Conservation (phyloP, 305 asterid species). For the Fraxinus ornus region DNA sequence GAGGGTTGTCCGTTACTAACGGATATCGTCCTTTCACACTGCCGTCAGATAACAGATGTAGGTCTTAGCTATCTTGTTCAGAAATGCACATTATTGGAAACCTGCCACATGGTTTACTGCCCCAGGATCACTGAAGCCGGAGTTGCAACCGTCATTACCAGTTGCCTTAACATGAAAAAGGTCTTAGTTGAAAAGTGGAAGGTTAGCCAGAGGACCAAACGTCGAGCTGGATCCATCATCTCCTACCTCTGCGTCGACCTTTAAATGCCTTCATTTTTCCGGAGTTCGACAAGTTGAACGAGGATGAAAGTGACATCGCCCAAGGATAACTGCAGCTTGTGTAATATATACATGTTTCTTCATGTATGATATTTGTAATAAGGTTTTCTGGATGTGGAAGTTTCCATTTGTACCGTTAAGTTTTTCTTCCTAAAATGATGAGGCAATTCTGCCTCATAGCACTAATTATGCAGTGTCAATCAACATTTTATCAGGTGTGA, state of each 20-base stretch:
- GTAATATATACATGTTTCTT: not conserved
- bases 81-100: conserved; percentile 57
- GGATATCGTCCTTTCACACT: conserved; percentile 73
- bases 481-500: not conserved
- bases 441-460: not conserved
- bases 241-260: conserved; percentile 59
- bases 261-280: conserved; percentile 13
- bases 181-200: conserved; percentile 76
- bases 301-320: not conserved
- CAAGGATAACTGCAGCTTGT: not conserved
- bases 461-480: not conserved
- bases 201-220: conserved; percentile 68
- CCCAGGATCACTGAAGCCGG: conserved; percentile 65
- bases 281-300: not conserved
- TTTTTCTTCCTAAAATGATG: not conserved
- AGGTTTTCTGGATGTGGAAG: not conserved
- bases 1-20: conserved; percentile 71
- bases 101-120: conserved; percentile 86
- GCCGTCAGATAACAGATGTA: conserved; percentile 67
- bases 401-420: not conserved
- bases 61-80: conserved; percentile 60
- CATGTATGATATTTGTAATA: not conserved
- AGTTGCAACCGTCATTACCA: conserved; percentile 66
- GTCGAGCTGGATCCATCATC: conserved; percentile 77
- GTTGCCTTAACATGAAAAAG: conserved; percentile 60